Base-by-base conservation (phyloP, 2,329 filamentous ascomycete species). In the Talaromyces verruculosus region DNA sequence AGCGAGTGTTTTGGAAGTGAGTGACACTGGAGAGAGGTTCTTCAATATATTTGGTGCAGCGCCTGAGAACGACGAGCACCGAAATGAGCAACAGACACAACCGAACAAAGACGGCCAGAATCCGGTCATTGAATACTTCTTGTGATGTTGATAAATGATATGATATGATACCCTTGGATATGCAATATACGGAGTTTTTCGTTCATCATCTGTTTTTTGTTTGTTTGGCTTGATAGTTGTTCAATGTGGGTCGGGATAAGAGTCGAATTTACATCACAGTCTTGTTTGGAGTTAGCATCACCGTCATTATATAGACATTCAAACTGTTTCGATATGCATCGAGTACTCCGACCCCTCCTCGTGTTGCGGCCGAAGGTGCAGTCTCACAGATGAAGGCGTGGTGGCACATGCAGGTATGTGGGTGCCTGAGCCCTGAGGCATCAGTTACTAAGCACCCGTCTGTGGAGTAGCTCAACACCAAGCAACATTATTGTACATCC, bases 41-140 rank as follows among this genome's bases (percentile, higher is more conserved):
- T 99, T 98, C 83, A 99, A 99, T 76, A 93, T 98, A 28, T 99
- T 99, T 77, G 92, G 96, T 65, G 95, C 95, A 3, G 94, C 95
- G 33, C 95, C 95, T 2, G 95, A 99, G 78, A 80, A 99, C 74
- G 94, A 98, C 76, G 81, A 89, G 71, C 91, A 96, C 76, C 91
- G 96, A 63, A 80, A 81, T 74, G 93, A 97, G 75, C 85, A 91
- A 73, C 92, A 95, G 77, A 87, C 89, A 67, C 85, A 88, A 68
- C 85, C 88, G 74, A 82, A 80, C 65, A 87, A 88, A 67, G 85
- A 86, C 72, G 92, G 95, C 66, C 93, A 93, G 79, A 85, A 85
- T 72, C 86, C 87, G 67, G 84, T 88, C 70, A 85, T 88, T 71
- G 88, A 90, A 74, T 90, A 90, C 78, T 92, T 92, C 78, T 82